Conservation (phyloP, 2,329 filamentous ascomycete species). For the Nakataea oryzae region DNA sequence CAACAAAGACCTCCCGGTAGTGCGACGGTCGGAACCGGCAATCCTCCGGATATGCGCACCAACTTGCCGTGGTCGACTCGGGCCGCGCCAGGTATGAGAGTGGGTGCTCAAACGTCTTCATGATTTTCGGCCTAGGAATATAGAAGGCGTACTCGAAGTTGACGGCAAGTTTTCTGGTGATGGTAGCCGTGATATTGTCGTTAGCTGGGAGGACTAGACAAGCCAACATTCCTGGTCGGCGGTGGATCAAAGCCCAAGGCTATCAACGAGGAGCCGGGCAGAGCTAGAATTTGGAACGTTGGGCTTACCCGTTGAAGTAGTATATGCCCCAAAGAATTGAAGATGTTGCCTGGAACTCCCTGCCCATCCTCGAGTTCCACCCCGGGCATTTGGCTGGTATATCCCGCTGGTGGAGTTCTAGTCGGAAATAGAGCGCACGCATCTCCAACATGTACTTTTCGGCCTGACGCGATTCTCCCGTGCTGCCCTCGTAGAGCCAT, state of each 20-base stretch:
- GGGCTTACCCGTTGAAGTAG: constrained; percentile 11
- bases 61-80: neutral
- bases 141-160: neutral
- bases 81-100: neutral
- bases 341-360: constrained; percentile 6
- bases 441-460: neutral
- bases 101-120: neutral
- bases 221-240: neutral
- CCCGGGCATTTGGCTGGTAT: neutral
- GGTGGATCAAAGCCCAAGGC: neutral
- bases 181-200: neutral
- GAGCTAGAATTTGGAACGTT: neutral
- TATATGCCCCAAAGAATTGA: constrained; percentile 13
- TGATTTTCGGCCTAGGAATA: neutral
- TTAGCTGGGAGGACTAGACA: neutral
- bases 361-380: neutral
- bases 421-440: neutral
- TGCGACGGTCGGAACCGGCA: neutral
- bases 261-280: neutral
- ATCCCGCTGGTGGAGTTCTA: neutral
- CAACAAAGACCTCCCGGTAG: neutral
- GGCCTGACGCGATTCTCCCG: constrained; percentile 5
- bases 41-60: constrained; percentile 4
- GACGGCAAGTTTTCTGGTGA: neutral
- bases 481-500: constrained; percentile 9